Evolutionary conservation across 345 rosid species (phyloP), one percentile per base, ranked within the genome.

Genomic region (Schrenkiella parvula): DNA sequence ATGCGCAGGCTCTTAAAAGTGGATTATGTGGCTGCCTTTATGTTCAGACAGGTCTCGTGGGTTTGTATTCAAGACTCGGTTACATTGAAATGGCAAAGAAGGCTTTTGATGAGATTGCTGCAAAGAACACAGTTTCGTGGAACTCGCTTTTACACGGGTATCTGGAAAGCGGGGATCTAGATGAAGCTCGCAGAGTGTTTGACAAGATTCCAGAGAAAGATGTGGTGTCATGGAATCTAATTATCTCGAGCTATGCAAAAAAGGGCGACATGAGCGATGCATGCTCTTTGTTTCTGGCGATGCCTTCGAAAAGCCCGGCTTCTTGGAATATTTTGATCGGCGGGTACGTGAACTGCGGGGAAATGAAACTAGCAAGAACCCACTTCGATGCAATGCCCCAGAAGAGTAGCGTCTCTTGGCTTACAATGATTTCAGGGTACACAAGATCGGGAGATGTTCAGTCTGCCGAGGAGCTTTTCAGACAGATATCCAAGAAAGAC

Each of bases 301-400:
- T 87, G 89, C 88, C 92, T 1, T 80, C 78, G 76, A 86, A 74
- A 73, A 86, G 84, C 68, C 73, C 87, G 19, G 69, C 81, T 15
- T 86, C 97, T 48, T 89, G 96, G 91, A 87, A 89, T 82, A 73
- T 88, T 28, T 62, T 87, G 78, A 84, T 89, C 1, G 82, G 87
- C 18, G 95, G 88, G 42, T 86, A 76, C 39, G 82, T 82, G 15
- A 87, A 79, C 28, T 68, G 76, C 12, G 74, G 86, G 25, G 64
- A 73, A 22, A 59, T 81, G 41, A 71, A 80, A 46, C 66, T 78
- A 28, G 91, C 95, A n/a, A 70, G 81, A 63, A 77, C 71, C 37
- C 50, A 80, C 58, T 84, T 87, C 18, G 84, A 86, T 60, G 60
- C 73, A 39, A 91, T 86, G 93, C 87, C 91, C 18, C 66, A 46